Evolutionary conservation across 441 rosid species (phyloP).

Genomic region (Gossypium trilobum): DNA sequence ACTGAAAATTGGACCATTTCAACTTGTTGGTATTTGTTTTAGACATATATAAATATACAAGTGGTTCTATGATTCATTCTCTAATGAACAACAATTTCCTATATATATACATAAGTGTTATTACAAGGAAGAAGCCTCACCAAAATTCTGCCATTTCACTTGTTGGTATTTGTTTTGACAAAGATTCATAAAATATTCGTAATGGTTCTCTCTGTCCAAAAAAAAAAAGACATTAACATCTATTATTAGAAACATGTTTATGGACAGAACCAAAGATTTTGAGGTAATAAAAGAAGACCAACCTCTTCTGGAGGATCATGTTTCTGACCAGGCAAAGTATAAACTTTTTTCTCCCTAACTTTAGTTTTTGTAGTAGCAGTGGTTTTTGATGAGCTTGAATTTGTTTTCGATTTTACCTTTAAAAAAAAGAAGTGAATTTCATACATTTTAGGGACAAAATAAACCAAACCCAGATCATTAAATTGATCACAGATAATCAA

Average conservation of each 20-base stretch:
- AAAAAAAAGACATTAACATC: conserved; percentile 15
- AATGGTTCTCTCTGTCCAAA: conserved; percentile 73
- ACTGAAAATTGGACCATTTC: conserved; percentile 80
- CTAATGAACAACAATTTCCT: no score
- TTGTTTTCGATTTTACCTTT: conserved; percentile 40
- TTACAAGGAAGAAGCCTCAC: conserved; percentile 29
- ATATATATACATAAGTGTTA: neutral
- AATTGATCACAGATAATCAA: neutral
- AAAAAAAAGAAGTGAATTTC: conserved; percentile 4
- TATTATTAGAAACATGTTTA: conserved; percentile 4
- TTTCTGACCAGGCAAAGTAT: conserved; percentile 67
- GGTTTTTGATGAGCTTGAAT: conserved; percentile 43
- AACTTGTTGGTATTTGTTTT: conserved; percentile 60
- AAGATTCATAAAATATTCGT: conserved; percentile 83
- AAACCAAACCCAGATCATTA: neutral
- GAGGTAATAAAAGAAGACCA: conserved; percentile 2
- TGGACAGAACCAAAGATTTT: conserved; percentile 7
- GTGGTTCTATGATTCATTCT: no score
- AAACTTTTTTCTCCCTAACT: conserved; percentile 80
- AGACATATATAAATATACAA: no score
- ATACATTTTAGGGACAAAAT: neutral
- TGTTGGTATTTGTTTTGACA: conserved; percentile 65
- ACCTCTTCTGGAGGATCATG: conserved; percentile 91
- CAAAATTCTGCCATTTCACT: conserved; percentile 98
- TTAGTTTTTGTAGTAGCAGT: conserved; percentile 30